Base-by-base conservation (phyloP, 371 early-diverging fungal species). In the Funneliformis caledonium region DNA sequence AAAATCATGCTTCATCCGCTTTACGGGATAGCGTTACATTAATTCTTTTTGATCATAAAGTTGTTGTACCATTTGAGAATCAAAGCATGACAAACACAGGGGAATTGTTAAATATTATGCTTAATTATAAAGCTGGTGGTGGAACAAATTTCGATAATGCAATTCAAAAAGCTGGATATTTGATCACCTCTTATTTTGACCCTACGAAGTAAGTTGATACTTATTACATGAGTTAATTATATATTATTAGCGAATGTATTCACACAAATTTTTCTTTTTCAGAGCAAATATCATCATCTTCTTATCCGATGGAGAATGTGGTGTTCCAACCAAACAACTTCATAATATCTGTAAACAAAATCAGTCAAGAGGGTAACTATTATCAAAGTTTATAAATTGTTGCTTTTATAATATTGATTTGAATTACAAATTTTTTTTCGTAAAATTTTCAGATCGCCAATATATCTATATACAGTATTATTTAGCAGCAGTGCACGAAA, bases 241-340 rank as follows among this genome's bases (percentile, higher is more conserved):
- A 33, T 50, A 1, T 56, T 19, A 56, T 56, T 52, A 16, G 2
- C 1, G 0, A 48, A 31, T 61, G 3, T 42, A 45, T 62, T 45
- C 10, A n/a, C 4, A 22, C 1, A 2, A 60, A 22, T 43, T 43
- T 12, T 59, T 45, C 5, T 22, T 64, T 65, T 80, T 12, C 9
- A 80, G 80, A 26, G 45, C 59, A 37, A 80, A 80, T 72, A 31
- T 80, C 16, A 80, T 80, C 47, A 72, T 80, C 42, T 80, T 80
- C 4, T 42, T 70, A 31, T 80, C 80, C 26, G 80, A 80, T 43
- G 80, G 80, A 22, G 22, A 12, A 45, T 76, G 76, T 64, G 48
- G 76, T 11, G 19, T 22, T 16, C 76, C 76, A 4, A 14, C 5
- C 3, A 19, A 10, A 0, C 48, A 62, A 45, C 45, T 76, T 26